Conservation (phyloP, 371 early-diverging fungal species). For the Lichtheimia ornata region DNA sequence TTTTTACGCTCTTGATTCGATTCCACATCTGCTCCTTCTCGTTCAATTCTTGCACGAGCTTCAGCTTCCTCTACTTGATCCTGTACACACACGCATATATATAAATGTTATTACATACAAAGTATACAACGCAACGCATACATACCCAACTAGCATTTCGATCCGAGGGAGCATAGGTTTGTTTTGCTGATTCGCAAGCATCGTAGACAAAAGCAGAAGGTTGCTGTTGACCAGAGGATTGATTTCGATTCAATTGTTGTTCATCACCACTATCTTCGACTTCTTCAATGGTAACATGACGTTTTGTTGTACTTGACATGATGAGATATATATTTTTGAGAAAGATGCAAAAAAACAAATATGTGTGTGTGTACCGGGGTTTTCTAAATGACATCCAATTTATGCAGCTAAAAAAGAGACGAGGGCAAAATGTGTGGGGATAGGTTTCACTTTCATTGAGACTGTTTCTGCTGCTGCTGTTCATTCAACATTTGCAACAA, state of each 20-base stretch:
- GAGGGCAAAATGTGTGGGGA: too few relatives aligned
- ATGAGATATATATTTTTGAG: too few relatives aligned
- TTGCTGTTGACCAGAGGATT: too few relatives aligned
- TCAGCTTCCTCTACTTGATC: conserved; percentile 11
- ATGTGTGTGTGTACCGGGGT: too few relatives aligned
- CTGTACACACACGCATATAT: neutral
- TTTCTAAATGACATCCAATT: too few relatives aligned
- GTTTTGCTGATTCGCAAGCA: neutral
- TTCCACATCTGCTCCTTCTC: neutral
- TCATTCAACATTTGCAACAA: conserved; percentile 1
- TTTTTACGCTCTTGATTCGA: conserved; percentile 7
- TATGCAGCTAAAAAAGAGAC: too few relatives aligned
- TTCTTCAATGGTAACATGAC: conserved; percentile 10
- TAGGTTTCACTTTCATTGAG: too few relatives aligned
- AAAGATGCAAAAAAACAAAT: too few relatives aligned
- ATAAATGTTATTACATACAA: too few relatives aligned
- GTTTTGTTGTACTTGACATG: neutral
- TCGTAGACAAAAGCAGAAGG: too few relatives aligned
- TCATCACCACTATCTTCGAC: conserved; percentile 7
- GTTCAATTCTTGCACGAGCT: conserved; percentile 12
- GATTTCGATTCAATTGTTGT: neutral
- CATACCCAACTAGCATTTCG: conserved; percentile 7
- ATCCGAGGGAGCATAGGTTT: conserved; percentile 4
- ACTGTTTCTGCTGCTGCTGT: too few relatives aligned
- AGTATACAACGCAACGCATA: neutral